Evolutionary conservation across 805 yeast genomes (phyloP).

Genomic region (Yueomyces sinensis): DNA sequence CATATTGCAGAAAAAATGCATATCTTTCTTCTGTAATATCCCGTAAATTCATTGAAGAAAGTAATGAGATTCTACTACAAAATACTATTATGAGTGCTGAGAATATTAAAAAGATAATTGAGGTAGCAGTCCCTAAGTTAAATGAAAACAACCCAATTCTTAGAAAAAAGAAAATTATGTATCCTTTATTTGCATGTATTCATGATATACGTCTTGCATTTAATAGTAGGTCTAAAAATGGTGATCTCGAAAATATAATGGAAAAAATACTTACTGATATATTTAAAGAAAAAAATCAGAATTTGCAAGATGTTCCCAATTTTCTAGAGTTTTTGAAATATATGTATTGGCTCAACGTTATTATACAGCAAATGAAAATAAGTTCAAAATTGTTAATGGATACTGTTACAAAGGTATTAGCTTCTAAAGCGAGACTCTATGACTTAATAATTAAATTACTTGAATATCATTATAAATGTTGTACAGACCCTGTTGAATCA

Average conservation of each 20-base stretch:
- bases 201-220: neutral
- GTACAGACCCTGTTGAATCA: too few species aligned
- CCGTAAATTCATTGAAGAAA: neutral
- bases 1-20: neutral
- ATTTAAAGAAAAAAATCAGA: neutral
- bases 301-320: neutral
- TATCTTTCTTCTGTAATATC: neutral
- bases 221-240: neutral
- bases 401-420: neutral
- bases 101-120: neutral
- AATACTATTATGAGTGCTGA: neutral
- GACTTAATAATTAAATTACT: neutral
- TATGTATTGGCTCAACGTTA: neutral
- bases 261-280: neutral
- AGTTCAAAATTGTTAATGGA: neutral
- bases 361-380: too few species aligned
- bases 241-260: neutral
- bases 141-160: neutral
- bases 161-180: neutral
- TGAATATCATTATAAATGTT: neutral
- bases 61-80: neutral
- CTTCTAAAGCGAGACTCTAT: neutral
- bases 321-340: neutral
- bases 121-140: neutral
- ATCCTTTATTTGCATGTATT: neutral